Evolutionary conservation across 2,329 filamentous ascomycete genomes (phyloP).

Genomic region (Pseudogymnoascus sp.): DNA sequence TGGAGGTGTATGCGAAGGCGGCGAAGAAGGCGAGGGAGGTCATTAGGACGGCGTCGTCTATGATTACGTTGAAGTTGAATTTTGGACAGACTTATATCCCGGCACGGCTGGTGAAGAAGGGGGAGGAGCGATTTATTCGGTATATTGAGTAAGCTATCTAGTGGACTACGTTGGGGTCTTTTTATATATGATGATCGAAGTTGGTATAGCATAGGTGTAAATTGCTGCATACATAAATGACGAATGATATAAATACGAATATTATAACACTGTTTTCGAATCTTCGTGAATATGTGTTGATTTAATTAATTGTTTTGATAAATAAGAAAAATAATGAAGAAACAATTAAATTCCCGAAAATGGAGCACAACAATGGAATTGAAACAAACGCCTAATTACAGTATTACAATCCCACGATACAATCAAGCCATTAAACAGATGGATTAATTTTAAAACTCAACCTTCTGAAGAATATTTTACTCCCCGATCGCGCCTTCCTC

Average conservation of each 20-base stretch:
- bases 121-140: constrained; percentile 57
- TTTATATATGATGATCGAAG: not conserved
- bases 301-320: not conserved
- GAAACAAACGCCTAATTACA: not conserved
- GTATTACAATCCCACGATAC: not conserved
- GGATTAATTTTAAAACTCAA: not conserved
- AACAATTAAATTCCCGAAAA: not conserved
- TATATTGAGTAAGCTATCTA: constrained; percentile 18
- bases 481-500: not conserved
- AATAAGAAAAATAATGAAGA: not conserved
- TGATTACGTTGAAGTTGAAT: constrained; percentile 66
- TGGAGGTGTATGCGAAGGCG: constrained; percentile 53
- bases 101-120: constrained; percentile 59
- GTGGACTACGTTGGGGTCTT: not conserved
- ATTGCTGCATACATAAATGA: not conserved
- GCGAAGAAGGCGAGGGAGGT: constrained; percentile 44
- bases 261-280: not conserved
- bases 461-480: not conserved
- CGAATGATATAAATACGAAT: not conserved
- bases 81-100: constrained; percentile 47
- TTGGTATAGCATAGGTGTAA: not conserved
- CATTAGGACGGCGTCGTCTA: constrained; percentile 47
- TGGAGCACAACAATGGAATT: not conserved
- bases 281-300: not conserved
- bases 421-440: not conserved